Evolutionary conservation across 169 alveolate species (phyloP).

Genomic region (Perkinsus chesapeaki): DNA sequence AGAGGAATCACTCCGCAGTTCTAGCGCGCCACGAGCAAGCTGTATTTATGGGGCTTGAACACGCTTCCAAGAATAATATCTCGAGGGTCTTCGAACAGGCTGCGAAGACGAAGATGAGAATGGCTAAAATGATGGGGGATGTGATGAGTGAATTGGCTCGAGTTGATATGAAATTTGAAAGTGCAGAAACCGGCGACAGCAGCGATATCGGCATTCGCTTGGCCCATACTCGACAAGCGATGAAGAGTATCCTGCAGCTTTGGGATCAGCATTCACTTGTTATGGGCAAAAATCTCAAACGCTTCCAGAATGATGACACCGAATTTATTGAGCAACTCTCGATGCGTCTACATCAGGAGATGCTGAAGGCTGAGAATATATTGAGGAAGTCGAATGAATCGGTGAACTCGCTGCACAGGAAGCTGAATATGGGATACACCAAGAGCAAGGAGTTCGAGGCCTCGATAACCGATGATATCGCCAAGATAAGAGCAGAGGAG

Average conservation of each 20-base stretch:
- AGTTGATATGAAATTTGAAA: neutral
- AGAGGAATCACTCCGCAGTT: neutral
- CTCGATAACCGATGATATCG: neutral
- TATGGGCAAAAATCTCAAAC: neutral
- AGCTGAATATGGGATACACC: neutral
- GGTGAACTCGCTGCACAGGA: neutral
- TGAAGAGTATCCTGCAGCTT: neutral
- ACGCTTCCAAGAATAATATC: neutral
- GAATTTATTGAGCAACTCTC: neutral
- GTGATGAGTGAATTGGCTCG: neutral
- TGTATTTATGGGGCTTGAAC: neutral
- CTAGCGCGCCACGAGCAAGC: neutral
- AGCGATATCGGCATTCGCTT: neutral
- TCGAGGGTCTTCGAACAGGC: neutral
- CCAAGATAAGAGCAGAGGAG: neutral
- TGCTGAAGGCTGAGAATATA: neutral
- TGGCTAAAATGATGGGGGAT: neutral
- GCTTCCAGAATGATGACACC: neutral
- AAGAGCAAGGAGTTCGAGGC: neutral
- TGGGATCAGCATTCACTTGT: neutral
- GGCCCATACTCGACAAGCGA: neutral
- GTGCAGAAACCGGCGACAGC: neutral
- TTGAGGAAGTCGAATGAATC: neutral
- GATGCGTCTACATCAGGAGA: neutral
- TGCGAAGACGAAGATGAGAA: neutral